A percentile compares a stretch with the other conserved stretches of the same genome.
These are phyloP conservation scores for Fusarium xylarioides DNA, from an alignment of 2,329 filamentous ascomycete genomes.

Conservation along the genomic window DNA sequence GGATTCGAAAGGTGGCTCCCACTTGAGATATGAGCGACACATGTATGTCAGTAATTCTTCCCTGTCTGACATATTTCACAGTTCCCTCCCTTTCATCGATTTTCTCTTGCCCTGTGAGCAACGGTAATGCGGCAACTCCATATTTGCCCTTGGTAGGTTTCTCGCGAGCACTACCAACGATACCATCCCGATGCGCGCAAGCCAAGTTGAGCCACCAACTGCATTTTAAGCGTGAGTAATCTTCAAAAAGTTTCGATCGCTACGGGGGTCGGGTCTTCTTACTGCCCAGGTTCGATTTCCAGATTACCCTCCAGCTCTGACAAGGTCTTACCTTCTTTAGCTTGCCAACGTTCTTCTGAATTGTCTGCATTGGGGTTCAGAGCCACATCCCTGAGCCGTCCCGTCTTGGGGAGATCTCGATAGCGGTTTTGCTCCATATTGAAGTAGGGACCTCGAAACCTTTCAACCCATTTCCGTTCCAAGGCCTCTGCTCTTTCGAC, in stretches of 20 bases:
- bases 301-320: slow-evolving; percentile 54
- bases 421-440: slow-evolving; percentile 57
- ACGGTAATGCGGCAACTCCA: slow-evolving; percentile 57
- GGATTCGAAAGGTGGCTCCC: slow-evolving; percentile 60
- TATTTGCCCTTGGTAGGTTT: slow-evolving; percentile 58
- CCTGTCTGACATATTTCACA: slow-evolving; percentile 57
- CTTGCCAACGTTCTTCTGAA: slow-evolving; percentile 50
- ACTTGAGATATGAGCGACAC: slow-evolving; percentile 59
- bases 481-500: slow-evolving; percentile 51
- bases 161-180: slow-evolving; percentile 57
- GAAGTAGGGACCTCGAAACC: slow-evolving; percentile 57
- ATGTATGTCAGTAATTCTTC: slow-evolving; percentile 56
- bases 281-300: slow-evolving; percentile 60
- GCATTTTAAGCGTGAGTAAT: slow-evolving; percentile 29
- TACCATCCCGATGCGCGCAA: slow-evolving; percentile 65
- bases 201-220: slow-evolving; percentile 69
- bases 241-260: background rate
- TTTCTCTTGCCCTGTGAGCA: slow-evolving; percentile 62
- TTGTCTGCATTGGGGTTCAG: slow-evolving; percentile 48
- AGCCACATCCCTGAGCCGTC: slow-evolving; percentile 53
- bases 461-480: slow-evolving; percentile 53
- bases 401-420: slow-evolving; percentile 47
- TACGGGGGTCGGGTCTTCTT: slow-evolving; percentile 44
- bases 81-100: slow-evolving; percentile 42
- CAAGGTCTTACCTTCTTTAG: slow-evolving; percentile 45